Base-by-base conservation (phyloP, 441 rosid species). In the Viola pubescens region DNA sequence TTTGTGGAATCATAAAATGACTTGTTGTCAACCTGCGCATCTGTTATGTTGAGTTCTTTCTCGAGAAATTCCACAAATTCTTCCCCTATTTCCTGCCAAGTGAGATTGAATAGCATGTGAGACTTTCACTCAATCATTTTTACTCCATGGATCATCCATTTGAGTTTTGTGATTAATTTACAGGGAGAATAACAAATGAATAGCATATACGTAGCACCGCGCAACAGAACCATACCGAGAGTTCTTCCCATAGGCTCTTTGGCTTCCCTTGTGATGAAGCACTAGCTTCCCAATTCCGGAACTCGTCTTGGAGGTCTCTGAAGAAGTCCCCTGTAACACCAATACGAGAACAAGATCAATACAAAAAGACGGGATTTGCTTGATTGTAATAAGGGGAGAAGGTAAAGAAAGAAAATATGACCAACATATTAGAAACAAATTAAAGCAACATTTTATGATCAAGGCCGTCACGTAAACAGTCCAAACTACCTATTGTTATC, bases 161-260 rank as follows among this genome's bases (percentile, higher is more conserved):
- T 49, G 42, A 10, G 10, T 48, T 12, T 37, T 40, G 9, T 2
- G 16, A 34, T 14, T 16, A 38, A 11, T 61, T 37, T 59, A 56
- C n/a, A 12, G 2, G 4, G 9, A 1, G 49, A 7, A 10, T 9
- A 9, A 46, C 4, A 46, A 8, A 46, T 7, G n/a, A 7, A 46
- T 46, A 19, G 19, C 37, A 13, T 2, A 52, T 2, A 7, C 8
- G 41, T 37, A 10, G 47, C 59, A 45, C 7, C 34, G 0, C 14
- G n/a, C 11, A 43, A 38, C 59, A 54, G 58, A 9, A 48, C 13
- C 16, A 61, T 79, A 89, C 97, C 65, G 88, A 80, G 62, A 94
- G 68, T 77, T 94, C 98, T 73, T 94, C 98, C 98, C 98, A 94
- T 16, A 94, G 84, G 80, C 96, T 86, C 79, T 84, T 94, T 0